These are phyloP conservation scores for Triglochin maritima DNA, from an alignment of 106 monocot species.

Conservation along the genomic window DNA sequence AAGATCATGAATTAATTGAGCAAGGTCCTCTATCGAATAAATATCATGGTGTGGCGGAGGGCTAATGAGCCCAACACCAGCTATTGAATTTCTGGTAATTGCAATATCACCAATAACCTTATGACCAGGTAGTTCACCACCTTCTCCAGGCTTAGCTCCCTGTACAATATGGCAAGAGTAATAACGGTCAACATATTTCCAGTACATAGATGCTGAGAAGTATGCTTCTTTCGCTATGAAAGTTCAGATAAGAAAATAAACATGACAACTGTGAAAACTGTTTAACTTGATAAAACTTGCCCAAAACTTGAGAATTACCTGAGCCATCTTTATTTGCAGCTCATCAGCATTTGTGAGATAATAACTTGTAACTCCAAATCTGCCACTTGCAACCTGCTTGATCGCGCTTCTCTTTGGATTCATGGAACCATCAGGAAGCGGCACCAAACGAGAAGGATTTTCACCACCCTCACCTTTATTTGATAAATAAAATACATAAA, in stretches of 20 bases:
- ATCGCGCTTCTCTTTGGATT: constrained; percentile 88
- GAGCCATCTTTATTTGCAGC: constrained; percentile 98
- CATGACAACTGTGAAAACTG: background rate
- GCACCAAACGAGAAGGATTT: constrained; percentile 73
- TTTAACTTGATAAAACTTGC: too few species aligned
- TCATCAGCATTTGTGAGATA: constrained; percentile 96
- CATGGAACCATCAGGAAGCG: constrained; percentile 60
- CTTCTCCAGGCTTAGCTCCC: constrained; percentile 98
- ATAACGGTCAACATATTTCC: background rate
- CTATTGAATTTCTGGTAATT: constrained; percentile 80
- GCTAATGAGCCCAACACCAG: constrained; percentile 91
- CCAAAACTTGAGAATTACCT: constrained; percentile 33
- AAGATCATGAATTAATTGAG: constrained; percentile 89
- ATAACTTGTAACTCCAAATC: constrained; percentile 91
- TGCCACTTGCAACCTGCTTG: constrained; percentile 95
- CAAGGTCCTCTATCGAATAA: constrained; percentile 94
- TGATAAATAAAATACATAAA: background rate
- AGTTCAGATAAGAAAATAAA: background rate
- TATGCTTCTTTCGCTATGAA: too few species aligned
- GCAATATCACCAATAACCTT: constrained; percentile 94
- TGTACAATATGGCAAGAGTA: constrained; percentile 18
- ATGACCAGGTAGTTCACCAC: constrained; percentile 93
- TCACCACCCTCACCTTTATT: constrained; percentile 89
- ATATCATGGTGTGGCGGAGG: constrained; percentile 97
- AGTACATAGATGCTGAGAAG: too few species aligned